Evolutionary conservation across 257 asterid genomes (phyloP), one percentile per base, ranked within the genome.

Genomic region (Capsicum chinense): DNA sequence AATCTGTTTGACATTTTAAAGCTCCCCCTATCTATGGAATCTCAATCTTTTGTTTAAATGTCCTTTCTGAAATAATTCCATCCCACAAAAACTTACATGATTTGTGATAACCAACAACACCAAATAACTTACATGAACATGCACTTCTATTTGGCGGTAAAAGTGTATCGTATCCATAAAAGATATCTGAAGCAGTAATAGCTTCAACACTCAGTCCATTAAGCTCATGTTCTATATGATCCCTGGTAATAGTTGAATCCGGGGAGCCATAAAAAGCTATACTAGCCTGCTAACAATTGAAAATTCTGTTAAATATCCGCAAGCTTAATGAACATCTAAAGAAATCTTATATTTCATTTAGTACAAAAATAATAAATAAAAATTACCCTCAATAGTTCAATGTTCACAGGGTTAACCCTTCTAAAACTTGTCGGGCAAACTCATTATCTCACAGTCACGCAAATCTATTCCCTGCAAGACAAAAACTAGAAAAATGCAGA

Each of bases 251-350:
- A 82, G 92, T 92, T 26, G 99, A 95, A 84, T 92, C 98, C 39
- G 93, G 93, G 71, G 94, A 90, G 21, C 99, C 99, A 70, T 92
- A 93, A 81, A 83, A 82, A 63, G 88, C 91, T 79, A 97, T 94
- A 93, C 99, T 79, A 95, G 91, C 86, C 90, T 89, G 86, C 99
- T 95, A 52, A 85, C 70, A 87, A 95, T 92, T 12, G 99, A 98
- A 86, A 95, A 85, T 83, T 92, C 98, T 95, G 95, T 79, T 62
- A 33, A 85, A 83, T 17, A 81, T 14, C 83, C 62, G 14, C 62
- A 81, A 48, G 73, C 76, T 81, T 80, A 80, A 13, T 58, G 71
- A 80, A 19, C 70, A 39, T 16, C 37, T 59, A 19, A 52, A 76
- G 47, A 21, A 76, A 21, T 12, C 39, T 50, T 76, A 76, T 26